Evolutionary conservation across 306 rosid species (phyloP).

Genomic region (Cucurbita pepo): DNA sequence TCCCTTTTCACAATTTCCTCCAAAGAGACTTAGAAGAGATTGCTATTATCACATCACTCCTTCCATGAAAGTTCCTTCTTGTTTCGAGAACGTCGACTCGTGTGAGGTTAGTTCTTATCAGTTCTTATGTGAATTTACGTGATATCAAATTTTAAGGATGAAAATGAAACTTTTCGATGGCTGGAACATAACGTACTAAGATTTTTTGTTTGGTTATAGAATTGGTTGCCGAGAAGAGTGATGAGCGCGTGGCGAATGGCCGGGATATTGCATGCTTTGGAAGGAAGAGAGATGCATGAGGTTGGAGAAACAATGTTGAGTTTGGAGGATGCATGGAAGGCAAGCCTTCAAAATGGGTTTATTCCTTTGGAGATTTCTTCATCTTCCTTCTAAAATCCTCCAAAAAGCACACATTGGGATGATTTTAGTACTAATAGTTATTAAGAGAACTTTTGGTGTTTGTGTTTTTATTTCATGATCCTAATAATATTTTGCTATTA

Average conservation of each 20-base stretch:
- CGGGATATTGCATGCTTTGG: constrained; percentile 59
- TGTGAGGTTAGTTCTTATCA: constrained; percentile 51
- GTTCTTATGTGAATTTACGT: too few relatives aligned
- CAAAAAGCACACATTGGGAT: not conserved
- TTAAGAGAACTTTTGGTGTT: too few relatives aligned
- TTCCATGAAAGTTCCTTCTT: constrained; percentile 45
- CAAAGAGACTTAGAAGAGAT: constrained; percentile 38
- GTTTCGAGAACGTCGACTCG: constrained; percentile 42
- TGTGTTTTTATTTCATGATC: too few relatives aligned
- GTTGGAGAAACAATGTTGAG: constrained; percentile 33
- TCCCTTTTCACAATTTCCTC: constrained; percentile 67
- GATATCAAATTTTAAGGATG: too few relatives aligned
- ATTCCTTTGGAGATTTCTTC: constrained; percentile 21
- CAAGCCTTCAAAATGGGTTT: constrained; percentile 57
- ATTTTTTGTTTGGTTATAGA: not conserved
- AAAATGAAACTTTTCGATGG: not conserved
- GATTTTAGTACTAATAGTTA: not conserved
- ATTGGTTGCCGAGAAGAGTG: constrained; percentile 74
- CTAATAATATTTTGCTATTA: too few relatives aligned
- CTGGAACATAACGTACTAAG: not conserved
- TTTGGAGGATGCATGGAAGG: constrained; percentile 42
- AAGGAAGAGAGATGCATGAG: constrained; percentile 52
- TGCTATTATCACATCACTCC: constrained; percentile 57
- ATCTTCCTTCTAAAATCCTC: not conserved
- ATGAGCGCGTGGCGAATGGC: constrained; percentile 84